Conservation (phyloP, 1,139 yeast genomes). For the Geotrichum bryndzae region DNA sequence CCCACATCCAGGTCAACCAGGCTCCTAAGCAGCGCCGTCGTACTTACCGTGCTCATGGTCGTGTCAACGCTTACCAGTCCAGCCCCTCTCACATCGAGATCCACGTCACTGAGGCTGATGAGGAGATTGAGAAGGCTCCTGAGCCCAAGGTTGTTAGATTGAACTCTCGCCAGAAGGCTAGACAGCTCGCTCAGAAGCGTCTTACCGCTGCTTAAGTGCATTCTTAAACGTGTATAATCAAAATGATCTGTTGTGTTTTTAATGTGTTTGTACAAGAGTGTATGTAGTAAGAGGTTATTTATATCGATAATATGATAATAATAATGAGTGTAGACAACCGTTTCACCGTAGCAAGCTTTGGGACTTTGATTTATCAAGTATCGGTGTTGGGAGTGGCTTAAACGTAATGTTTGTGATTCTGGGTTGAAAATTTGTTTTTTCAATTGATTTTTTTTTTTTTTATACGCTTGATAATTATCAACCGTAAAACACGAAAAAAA, state of each 20-base stretch:
- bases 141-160: slow-evolving; percentile 64
- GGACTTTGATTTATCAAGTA: not conserved
- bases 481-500: too few species aligned
- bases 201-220: slow-evolving; percentile 34
- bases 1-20: slow-evolving; percentile 99
- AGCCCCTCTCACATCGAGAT: slow-evolving; percentile 98
- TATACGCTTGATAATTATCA: too few species aligned
- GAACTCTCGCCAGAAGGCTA: slow-evolving; percentile 89
- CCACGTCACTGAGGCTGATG: slow-evolving; percentile 92
- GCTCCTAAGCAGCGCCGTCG: slow-evolving; percentile 99
- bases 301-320: not conserved
- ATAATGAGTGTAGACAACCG: not conserved
- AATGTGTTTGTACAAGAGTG: slow-evolving; percentile 5
- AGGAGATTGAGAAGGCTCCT: slow-evolving; percentile 87
- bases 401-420: too few species aligned
- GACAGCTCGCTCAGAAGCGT: slow-evolving; percentile 80
- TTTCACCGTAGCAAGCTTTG: not conserved
- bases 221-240: slow-evolving; percentile 4
- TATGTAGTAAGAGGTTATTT: slow-evolving; percentile 10
- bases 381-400: too few species aligned
- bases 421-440: too few species aligned
- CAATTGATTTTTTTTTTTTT: too few species aligned
- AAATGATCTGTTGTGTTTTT: slow-evolving; percentile 8
- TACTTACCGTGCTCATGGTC: slow-evolving; percentile 99
- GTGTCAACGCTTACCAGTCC: slow-evolving; percentile 98